Evolutionary conservation across 345 rosid species (phyloP).

Genomic region (Gossypium anomalum): DNA sequence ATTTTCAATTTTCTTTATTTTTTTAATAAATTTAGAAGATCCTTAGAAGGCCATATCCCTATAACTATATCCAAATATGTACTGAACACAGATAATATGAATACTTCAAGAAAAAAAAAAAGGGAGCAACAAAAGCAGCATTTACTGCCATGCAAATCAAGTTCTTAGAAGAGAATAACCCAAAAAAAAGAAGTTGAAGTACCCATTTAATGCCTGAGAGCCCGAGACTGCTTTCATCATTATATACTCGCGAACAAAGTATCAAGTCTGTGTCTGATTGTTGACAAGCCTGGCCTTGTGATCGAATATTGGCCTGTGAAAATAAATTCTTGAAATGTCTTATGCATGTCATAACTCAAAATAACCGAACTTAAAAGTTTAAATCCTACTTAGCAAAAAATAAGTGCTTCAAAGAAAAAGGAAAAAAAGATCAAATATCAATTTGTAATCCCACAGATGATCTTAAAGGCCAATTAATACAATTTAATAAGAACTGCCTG

Average conservation of each 20-base stretch:
- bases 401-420: not conserved
- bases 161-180: not conserved
- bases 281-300: slow-evolving; percentile 29
- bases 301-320: slow-evolving; percentile 41
- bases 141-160: not conserved
- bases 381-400: not conserved
- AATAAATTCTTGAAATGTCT: not conserved
- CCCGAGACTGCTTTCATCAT: slow-evolving; percentile 81
- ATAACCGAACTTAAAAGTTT: not conserved
- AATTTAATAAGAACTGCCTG: not conserved
- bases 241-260: slow-evolving; percentile 36
- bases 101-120: too few species aligned
- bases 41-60: too few species aligned
- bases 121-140: too few species aligned
- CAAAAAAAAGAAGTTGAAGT: slow-evolving; percentile 21
- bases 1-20: too few species aligned
- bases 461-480: not conserved
- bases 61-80: too few species aligned
- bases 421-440: not conserved
- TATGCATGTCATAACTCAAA: not conserved
- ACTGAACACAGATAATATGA: too few species aligned
- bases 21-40: too few species aligned
- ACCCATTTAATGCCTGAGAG: slow-evolving; percentile 93
- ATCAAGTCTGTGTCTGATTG: slow-evolving; percentile 41
- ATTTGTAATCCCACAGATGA: not conserved